Evolutionary conservation across 805 yeast genomes (phyloP).

Genomic region (Metschnikowia similis): DNA sequence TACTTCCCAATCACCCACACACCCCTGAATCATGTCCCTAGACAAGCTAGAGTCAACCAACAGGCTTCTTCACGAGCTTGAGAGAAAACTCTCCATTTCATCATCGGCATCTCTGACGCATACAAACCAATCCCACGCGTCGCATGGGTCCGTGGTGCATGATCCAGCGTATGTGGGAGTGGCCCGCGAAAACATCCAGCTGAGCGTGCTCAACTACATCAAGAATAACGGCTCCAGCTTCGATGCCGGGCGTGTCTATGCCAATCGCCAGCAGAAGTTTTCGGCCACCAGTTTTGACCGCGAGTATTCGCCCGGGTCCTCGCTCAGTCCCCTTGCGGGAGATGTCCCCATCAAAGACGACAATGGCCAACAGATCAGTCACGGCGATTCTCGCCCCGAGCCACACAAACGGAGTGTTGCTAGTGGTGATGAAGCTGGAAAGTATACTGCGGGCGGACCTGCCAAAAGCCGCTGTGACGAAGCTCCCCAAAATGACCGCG

Average conservation of each 20-base stretch:
- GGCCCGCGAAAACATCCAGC: constrained; percentile 27
- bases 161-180: constrained; percentile 18
- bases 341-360: neutral
- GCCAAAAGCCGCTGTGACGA: too few species aligned
- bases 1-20: too few species aligned
- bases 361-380: neutral
- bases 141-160: constrained; percentile 20
- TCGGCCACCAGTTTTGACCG: constrained; percentile 26
- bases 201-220: constrained; percentile 34
- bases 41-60: constrained; percentile 26
- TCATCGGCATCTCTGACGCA: constrained; percentile 28
- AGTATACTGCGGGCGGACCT: too few species aligned
- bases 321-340: neutral
- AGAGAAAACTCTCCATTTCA: constrained; percentile 30
- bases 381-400: neutral
- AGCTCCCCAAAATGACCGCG: too few species aligned
- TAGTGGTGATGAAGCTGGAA: too few species aligned
- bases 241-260: constrained; percentile 34
- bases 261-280: constrained; percentile 32
- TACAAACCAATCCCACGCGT: constrained; percentile 13
- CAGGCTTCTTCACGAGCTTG: constrained; percentile 26
- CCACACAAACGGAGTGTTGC: too few species aligned
- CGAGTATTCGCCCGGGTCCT: constrained; percentile 17
- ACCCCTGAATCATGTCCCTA: neutral
- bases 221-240: constrained; percentile 22